Percentiles rank a stretch among this genome's conserved stretches.
Conservation (phyloP, 1,284 basidiomycete genomes). For the Cronartium ribicola region DNA sequence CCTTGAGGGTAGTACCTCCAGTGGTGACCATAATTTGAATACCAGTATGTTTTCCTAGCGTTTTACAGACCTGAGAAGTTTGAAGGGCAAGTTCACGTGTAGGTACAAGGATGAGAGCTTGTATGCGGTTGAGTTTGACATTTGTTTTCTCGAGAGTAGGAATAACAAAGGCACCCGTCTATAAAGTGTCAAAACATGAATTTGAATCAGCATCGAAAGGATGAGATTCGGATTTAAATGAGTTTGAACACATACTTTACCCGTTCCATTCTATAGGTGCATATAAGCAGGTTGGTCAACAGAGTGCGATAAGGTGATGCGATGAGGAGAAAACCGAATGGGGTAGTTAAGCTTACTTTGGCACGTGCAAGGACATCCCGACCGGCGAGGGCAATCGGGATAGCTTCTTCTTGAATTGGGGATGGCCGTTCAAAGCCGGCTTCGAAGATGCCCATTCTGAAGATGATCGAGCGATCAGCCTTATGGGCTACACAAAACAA, state of each 20-base stretch:
- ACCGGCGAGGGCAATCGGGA: slow-evolving; percentile 62
- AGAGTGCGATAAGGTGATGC: neutral
- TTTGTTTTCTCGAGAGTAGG: slow-evolving; percentile 92
- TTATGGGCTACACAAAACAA: slow-evolving; percentile 55
- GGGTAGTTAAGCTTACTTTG: slow-evolving; percentile 54
- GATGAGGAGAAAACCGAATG: neutral
- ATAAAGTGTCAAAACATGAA: slow-evolving; percentile 49
- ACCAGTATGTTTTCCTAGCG: slow-evolving; percentile 89
- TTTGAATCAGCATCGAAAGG: neutral
- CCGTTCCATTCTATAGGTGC: slow-evolving; percentile 49
- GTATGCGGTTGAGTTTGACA: slow-evolving; percentile 78
- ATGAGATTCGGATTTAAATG: neutral
- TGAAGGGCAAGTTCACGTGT: slow-evolving; percentile 92
- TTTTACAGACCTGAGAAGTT: slow-evolving; percentile 96
- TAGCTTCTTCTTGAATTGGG: slow-evolving; percentile 94
- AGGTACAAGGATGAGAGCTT: slow-evolving; percentile 87
- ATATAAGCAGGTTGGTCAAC: neutral
- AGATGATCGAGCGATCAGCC: slow-evolving; percentile 56
- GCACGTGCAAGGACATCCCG: slow-evolving; percentile 64
- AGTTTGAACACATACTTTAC: slow-evolving; percentile 44
- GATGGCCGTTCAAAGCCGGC: slow-evolving; percentile 94
- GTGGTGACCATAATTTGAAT: slow-evolving; percentile 99
- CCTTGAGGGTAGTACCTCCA: slow-evolving; percentile 93
- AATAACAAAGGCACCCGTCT: slow-evolving; percentile 98
- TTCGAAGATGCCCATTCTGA: slow-evolving; percentile 85